Evolutionary conservation across 345 rosid species (phyloP), one percentile per base, ranked within the genome.

Genomic region (Euphorbia tirucalli): DNA sequence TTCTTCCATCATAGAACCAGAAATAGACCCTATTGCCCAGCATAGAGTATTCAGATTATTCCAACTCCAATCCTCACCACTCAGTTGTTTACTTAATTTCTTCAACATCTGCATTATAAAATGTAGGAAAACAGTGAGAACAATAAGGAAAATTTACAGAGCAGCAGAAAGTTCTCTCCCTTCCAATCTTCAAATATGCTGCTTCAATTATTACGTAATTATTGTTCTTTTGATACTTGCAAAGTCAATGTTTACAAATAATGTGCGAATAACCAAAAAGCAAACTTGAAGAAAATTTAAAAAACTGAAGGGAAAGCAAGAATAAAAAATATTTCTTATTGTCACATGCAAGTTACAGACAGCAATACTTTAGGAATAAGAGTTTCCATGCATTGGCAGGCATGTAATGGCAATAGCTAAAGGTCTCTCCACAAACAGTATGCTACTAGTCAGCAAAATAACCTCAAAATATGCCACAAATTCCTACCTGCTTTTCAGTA

Each of bases 11-110:
- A 96, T 96, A 72, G 98, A 96, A 64, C 99, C 98, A 66, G 99
- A 96, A 55, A 96, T 96, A 66, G 99, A 96, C 71, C 99, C 98
- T 70, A 96, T 96, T 70, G 98, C 99, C 99, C 99, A 96, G 84
- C 99, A 96, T 66, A 96, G 79, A 11, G 99, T 96, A 77, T 91
- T 96, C 59, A 96, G 65, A 69, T 91, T 96, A 83, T 96, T 96
- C 99, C 98, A 93, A 25, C 91, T 90, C 97, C 98, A 96, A 76
- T 96, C 99, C 84, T 96, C 98, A 72, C 98, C 96, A 73, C 87
- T 89, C 80, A 91, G 75, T 82, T 93, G 99, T 83, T 96, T 96
- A 66, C 89, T 91, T 68, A 96, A 86, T 79, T 96, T 96, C 88
- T 85, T 89, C 77, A 96, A 75, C 99, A 96, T 96, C 99, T 96